Evolutionary conservation across 768 basidiomycete genomes (phyloP).

Genomic region (Kwoniella newhampshirensis): DNA sequence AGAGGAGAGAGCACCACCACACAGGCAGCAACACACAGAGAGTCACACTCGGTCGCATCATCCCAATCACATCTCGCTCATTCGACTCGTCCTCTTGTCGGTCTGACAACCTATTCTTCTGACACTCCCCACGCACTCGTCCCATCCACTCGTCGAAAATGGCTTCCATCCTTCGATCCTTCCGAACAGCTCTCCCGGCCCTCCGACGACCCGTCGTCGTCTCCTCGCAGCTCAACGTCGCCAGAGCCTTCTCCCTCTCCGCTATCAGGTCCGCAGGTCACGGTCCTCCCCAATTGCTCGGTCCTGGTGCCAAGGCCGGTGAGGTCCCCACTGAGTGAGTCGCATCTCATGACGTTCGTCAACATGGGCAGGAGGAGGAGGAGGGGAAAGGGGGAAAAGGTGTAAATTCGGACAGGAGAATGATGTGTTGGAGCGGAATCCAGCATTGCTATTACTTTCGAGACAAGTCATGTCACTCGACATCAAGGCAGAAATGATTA

Average conservation of each 20-base stretch:
- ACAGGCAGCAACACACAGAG: too few species aligned
- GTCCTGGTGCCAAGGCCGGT: constrained; percentile 50
- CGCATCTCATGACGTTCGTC: too few species aligned
- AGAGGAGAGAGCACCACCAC: too few species aligned
- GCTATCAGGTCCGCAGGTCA: constrained; percentile 32
- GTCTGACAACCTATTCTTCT: not conserved
- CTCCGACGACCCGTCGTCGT: constrained; percentile 15
- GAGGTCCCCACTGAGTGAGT: constrained; percentile 52
- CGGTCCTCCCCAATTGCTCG: constrained; percentile 49
- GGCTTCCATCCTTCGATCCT: constrained; percentile 37
- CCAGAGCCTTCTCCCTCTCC: constrained; percentile 39
- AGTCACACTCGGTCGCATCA: too few species aligned
- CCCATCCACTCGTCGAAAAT: constrained; percentile 18
- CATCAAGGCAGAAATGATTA: too few species aligned
- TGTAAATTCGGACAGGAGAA: not conserved
- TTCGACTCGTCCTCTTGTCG: too few species aligned
- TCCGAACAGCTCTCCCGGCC: constrained; percentile 21
- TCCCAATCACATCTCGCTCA: too few species aligned
- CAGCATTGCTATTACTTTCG: too few species aligned
- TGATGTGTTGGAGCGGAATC: not conserved
- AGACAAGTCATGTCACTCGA: too few species aligned
- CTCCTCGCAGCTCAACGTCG: constrained; percentile 3
- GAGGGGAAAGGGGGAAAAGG: not conserved
- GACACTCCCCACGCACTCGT: constrained; percentile 10
- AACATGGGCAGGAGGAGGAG: not conserved